Conservation (phyloP, 768 basidiomycete species). For the Ramaria rubella region DNA sequence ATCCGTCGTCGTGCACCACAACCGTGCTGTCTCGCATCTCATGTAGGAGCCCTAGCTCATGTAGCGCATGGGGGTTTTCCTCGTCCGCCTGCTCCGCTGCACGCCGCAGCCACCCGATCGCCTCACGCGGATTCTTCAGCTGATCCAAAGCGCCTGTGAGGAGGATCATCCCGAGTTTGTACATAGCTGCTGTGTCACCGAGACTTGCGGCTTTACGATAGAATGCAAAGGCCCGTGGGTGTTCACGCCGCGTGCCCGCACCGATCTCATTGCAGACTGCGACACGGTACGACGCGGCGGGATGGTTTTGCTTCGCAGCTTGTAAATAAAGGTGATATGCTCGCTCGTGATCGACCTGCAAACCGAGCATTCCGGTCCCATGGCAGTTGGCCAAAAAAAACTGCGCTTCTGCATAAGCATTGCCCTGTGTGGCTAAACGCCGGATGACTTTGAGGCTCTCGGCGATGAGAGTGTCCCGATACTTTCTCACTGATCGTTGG, state of each 20-base stretch:
- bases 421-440: slow-evolving; percentile 84
- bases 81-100: slow-evolving; percentile 97
- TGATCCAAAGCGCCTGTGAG: slow-evolving; percentile 80
- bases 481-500: slow-evolving; percentile 81
- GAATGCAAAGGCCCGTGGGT: slow-evolving; percentile 84
- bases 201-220: slow-evolving; percentile 95
- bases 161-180: slow-evolving; percentile 98
- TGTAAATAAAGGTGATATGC: slow-evolving; percentile 97
- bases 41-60: slow-evolving; percentile 87
- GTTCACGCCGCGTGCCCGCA: slow-evolving; percentile 87
- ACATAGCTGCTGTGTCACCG: slow-evolving; percentile 98
- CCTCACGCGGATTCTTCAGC: slow-evolving; percentile 81
- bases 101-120: slow-evolving; percentile 87
- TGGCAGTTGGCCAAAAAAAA: slow-evolving; percentile 98
- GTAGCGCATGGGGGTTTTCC: slow-evolving; percentile 94
- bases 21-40: slow-evolving; percentile 61
- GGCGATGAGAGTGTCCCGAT: slow-evolving; percentile 76
- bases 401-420: slow-evolving; percentile 92
- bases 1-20: slow-evolving; percentile 72
- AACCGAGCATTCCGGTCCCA: slow-evolving; percentile 91
- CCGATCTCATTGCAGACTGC: slow-evolving; percentile 99
- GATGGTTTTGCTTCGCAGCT: slow-evolving; percentile 95
- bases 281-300: slow-evolving; percentile 91
- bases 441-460: slow-evolving; percentile 92
- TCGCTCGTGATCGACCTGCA: slow-evolving; percentile 94